These are phyloP conservation scores for Phoma sp. DNA, from an alignment of 2,329 filamentous ascomycete genomes.

Conservation along the genomic window DNA sequence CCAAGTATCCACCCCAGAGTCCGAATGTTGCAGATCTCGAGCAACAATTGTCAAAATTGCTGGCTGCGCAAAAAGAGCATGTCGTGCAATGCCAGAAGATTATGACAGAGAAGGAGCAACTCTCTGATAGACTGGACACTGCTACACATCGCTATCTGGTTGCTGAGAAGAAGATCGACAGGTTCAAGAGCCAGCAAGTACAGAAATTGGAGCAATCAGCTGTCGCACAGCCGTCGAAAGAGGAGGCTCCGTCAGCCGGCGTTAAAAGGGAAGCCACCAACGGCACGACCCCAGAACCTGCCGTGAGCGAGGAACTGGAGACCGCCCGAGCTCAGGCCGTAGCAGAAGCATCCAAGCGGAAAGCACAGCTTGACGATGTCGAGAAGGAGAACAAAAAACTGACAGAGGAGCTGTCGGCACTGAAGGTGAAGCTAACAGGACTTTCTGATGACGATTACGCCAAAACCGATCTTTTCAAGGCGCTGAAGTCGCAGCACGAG, in stretches of 20 bases:
- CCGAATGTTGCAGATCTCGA: constrained; percentile 77
- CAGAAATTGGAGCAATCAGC: constrained; percentile 92
- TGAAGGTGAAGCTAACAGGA: constrained; percentile 71
- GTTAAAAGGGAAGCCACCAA: constrained; percentile 61
- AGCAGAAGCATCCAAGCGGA: constrained; percentile 79
- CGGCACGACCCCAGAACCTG: constrained; percentile 62
- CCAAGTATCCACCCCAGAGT: constrained; percentile 56
- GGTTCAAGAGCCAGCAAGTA: constrained; percentile 85
- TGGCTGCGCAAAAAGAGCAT: constrained; percentile 83
- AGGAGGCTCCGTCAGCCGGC: constrained; percentile 53
- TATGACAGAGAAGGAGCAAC: constrained; percentile 77
- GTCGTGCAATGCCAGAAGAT: constrained; percentile 77
- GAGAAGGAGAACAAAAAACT: constrained; percentile 77
- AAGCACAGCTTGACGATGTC: constrained; percentile 82
- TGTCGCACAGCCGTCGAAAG: constrained; percentile 36
- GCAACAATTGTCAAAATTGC: constrained; percentile 72
- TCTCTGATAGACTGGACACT: constrained; percentile 84
- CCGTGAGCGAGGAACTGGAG: constrained; percentile 70
- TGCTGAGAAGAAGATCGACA: constrained; percentile 92
- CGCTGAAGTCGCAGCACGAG: constrained; percentile 86
- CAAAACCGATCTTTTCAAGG: constrained; percentile 91
- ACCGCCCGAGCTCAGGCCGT: constrained; percentile 77
- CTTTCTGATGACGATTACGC: constrained; percentile 92
- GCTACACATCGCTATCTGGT: constrained; percentile 92
- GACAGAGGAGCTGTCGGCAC: constrained; percentile 77